Base-by-base conservation (phyloP, 1,139 yeast species). In the Blastobotrys aristatus region DNA sequence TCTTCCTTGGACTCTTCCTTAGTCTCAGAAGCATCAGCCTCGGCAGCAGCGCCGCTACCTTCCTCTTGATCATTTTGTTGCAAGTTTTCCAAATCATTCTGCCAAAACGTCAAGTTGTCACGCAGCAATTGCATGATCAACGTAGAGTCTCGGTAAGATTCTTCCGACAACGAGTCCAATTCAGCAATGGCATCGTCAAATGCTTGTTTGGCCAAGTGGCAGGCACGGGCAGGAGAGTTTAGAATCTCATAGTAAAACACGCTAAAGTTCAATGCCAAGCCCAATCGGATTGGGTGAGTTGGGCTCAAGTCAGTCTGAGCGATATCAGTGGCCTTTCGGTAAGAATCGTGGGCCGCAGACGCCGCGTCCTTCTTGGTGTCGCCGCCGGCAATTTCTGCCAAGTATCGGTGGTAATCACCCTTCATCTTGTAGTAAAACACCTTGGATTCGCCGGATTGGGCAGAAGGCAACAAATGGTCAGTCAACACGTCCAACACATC, bases 171-270 rank as follows among this genome's bases (percentile, higher is more conserved):
- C 58, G 97, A 90, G 74, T 92, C 98, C 69, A 92, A 83, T 76
- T 92, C 97, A 60, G 97, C 96, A 68, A 92, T 95, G 58, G 98
- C 98, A 69, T 92, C 98, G 70, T 92, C 98, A 64, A 92, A 92
- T 46, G 98, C 98, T 76, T 92, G 98, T 73, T 92, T 92, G 64
- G 98, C 98, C 71, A 92, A 82, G 71, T 92, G 97, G 73, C 98
- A 92, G 60, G 98, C 98, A 73, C 96, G 88, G 71, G 92, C 97
- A 64, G 98, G 98, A 56, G 97, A 86, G 74, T 90, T 89, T 71
- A 90, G 87, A 66, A 92, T 92, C 77, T 92, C 98, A 71, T 92
- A 92, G 79, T 92, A 92, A 76, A 92, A 92, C 58, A 92, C 98
- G 50, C 96, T 87, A 76, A 92, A 92, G 76, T 92, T 92, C 70